Base-by-base conservation (phyloP, 768 basidiomycete species). In the Boletus pseudo-olivaceus region DNA sequence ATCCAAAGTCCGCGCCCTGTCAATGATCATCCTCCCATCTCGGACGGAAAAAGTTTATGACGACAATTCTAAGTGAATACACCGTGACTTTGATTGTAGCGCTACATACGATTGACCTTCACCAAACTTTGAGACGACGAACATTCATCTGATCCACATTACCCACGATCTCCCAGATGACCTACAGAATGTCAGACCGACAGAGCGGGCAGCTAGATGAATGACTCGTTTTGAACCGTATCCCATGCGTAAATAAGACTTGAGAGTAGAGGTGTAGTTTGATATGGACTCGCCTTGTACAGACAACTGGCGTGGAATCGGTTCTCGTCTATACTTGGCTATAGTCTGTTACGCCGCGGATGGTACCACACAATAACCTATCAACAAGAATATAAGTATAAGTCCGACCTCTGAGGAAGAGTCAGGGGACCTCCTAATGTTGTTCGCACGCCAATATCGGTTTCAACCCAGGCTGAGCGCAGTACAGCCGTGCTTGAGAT, bases 121-220 rank as follows among this genome's bases (percentile, higher is more conserved):
- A 40, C 19, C 6, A 23, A 32, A 2, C 38, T n/a, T n/a, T 4
- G 29, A 43, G 29, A 51, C 29, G 11, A 39, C 38, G 14, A 34
- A 44, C 34, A 9, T 14, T 52, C 19, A 14, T n/a, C n/a, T n/a
- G n/a, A 7, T n/a, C n/a, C n/a, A n/a, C n/a, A 23, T 23, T 11
- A 47, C 32, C 32, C 33, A 48, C 26, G 32, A 46, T 37, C 39
- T 47, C 43, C 27, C 7, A 23, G 27, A 43, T 4, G 7, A n/a
- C n/a, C 32, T 67, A 85, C 34, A 88, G 74, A 46, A 93, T 88
- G 64, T 92, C 87, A 20, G 90, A 88, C 27, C 94, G 82, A 69
- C 94, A 98, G 46, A 98, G 71, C 11, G 94, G 94, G 69, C 94
- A 98, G 51, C 86, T 90, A 7, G 90, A 91, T 4, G 90, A 88